Conservation (phyloP, 495 filamentous ascomycete genomes). For the Xylaria intraflava region DNA sequence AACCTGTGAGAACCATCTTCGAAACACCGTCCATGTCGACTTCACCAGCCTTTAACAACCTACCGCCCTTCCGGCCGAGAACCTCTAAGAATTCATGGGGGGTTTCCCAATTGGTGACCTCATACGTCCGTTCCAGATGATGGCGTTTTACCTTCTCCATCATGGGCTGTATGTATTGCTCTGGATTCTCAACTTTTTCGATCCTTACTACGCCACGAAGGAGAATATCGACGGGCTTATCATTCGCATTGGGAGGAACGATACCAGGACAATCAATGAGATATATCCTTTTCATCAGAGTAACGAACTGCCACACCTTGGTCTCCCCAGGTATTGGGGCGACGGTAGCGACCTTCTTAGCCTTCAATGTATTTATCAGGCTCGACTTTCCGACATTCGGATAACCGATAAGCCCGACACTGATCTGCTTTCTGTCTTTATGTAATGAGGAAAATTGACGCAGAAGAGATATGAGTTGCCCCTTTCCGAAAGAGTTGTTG, state of each 20-base stretch:
- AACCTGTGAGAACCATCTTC: conserved; percentile 77
- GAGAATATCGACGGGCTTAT: conserved; percentile 82
- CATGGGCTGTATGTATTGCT: conserved; percentile 87
- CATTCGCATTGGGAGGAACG: conserved; percentile 75
- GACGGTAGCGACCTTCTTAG: conserved; percentile 87
- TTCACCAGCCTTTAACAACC: conserved; percentile 82
- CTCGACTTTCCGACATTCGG: conserved; percentile 87
- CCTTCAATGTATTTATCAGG: conserved; percentile 85
- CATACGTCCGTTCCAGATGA: conserved; percentile 90
- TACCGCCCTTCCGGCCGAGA: conserved; percentile 79
- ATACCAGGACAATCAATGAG: conserved; percentile 96
- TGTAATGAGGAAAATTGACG: conserved; percentile 93
- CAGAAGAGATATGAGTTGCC: conserved; percentile 64
- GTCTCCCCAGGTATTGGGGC: conserved; percentile 96
- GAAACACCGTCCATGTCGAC: conserved; percentile 88
- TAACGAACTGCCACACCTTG: conserved; percentile 97
- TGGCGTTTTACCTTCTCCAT: conserved; percentile 71
- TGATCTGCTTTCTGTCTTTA: conserved; percentile 84
- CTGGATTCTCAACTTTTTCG: conserved; percentile 90
- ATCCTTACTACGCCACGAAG: conserved; percentile 86
- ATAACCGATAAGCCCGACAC: conserved; percentile 79
- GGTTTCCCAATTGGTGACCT: conserved; percentile 66
- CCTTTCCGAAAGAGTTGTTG: conserved; percentile 87
- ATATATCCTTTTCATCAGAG: conserved; percentile 93
- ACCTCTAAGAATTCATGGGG: conserved; percentile 79